Evolutionary conservation across 495 filamentous ascomycete species (phyloP), one percentile per base, ranked within the genome.

Genomic region (Hyphodiscus hymeniophilus): DNA sequence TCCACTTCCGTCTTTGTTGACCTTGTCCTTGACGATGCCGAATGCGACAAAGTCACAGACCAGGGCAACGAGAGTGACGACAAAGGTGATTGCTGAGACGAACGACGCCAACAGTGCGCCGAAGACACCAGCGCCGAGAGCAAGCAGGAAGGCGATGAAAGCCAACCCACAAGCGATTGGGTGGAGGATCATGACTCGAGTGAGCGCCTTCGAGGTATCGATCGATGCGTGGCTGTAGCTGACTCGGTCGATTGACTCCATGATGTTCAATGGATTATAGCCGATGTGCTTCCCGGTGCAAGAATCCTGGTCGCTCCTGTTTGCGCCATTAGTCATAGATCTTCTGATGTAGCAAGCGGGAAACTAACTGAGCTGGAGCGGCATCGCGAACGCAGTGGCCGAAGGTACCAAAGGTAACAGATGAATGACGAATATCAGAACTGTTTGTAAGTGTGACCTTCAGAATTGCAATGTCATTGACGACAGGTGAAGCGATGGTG

Each of bases 111-210:
- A 58, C 10, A 81, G 48, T 11, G 69, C 69, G 22, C 75, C 77
- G 40, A 75, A 58, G 36, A 76, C 38, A 30, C 77, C 76, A 21
- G 75, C 64, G 54, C 75, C 73, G 54, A 75, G 61, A 7, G 68
- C 65, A 42, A 76, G 58, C 18, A 76, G 45, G 67, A 81, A 80
- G 45, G 77, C 70, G 59, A 80, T 71, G 65, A 80, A 80, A 48
- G 69, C 65, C 13, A 80, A 49, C 16, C 65, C 76, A 43, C 69
- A 72, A 3, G 72, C 76, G 61, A 82, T 67, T 8, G 78, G 77
- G 63, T 82, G 77, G 40, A 82, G 67, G 44, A 82, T 54, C 72
- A 82, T 74, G 41, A 72, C 75, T 42, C 63, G 66, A 13, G 78
- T 80, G 5, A 82, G 66, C 0, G 53, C 59, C 28, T 64, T 63